A percentile compares a stretch with the other conserved stretches of the same genome.
Conservation (phyloP, 306 rosid genomes). For the Acmispon strigosus region DNA sequence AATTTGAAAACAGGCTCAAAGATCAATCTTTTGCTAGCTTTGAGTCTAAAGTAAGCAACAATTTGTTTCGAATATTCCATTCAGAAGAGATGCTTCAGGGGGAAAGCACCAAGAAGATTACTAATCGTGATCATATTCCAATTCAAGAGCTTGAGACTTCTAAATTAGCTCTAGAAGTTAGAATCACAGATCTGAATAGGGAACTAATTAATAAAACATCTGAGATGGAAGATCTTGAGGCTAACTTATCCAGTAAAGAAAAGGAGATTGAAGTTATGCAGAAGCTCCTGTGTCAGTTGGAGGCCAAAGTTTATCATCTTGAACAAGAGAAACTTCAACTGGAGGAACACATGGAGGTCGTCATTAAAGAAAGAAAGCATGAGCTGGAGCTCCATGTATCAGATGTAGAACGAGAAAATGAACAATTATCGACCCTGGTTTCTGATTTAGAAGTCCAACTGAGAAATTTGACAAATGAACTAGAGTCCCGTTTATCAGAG, state of each 20-base stretch:
- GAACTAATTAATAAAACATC: slow-evolving; percentile 24
- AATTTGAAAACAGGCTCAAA: slow-evolving; percentile 22
- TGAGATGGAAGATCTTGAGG: slow-evolving; percentile 34
- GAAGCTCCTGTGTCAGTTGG: slow-evolving; percentile 27
- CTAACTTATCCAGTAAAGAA: slow-evolving; percentile 30
- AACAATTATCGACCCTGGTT: slow-evolving; percentile 24
- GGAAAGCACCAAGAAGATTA: slow-evolving; percentile 24
- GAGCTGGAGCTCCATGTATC: slow-evolving; percentile 35
- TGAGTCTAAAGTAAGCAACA: slow-evolving; percentile 44
- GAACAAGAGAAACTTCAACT: slow-evolving; percentile 32
- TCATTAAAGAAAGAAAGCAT: slow-evolving; percentile 25
- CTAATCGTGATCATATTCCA: slow-evolving; percentile 7
- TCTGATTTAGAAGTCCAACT: slow-evolving; percentile 51
- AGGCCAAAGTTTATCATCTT: slow-evolving; percentile 36
- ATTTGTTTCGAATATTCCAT: slow-evolving; percentile 25
- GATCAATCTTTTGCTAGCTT: slow-evolving; percentile 35
- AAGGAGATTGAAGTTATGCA: slow-evolving; percentile 30
- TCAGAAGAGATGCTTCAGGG: slow-evolving; percentile 30
- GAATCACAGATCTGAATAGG: slow-evolving; percentile 28
- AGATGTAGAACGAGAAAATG: slow-evolving; percentile 44
- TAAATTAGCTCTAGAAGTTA: slow-evolving; percentile 29
- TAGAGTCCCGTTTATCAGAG: slow-evolving; percentile 34
- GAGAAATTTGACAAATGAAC: slow-evolving; percentile 36
- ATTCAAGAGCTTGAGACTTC: slow-evolving; percentile 28
- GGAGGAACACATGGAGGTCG: slow-evolving; percentile 28